Evolutionary conservation across 2,329 filamentous ascomycete species (phyloP).

Genomic region (Fusarium continuum): DNA sequence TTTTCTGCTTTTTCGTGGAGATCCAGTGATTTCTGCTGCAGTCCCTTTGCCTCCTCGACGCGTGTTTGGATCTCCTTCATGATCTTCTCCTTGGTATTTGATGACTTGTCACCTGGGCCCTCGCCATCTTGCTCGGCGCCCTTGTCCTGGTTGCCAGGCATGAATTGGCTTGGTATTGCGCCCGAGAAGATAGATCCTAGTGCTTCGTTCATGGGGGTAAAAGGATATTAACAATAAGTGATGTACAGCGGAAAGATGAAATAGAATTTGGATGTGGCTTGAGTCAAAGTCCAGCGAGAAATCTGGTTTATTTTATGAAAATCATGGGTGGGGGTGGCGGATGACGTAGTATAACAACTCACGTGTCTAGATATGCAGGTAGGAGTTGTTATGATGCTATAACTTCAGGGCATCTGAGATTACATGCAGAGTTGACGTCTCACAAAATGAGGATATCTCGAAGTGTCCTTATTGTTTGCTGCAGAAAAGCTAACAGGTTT

Average conservation of each 20-base stretch:
- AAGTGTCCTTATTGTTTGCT: rapidly evolving
- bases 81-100: constrained; percentile 23
- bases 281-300: background rate
- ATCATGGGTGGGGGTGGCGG: constrained; percentile 21
- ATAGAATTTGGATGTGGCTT: constrained; percentile 17
- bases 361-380: background rate
- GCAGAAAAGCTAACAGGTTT: no score
- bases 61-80: constrained; percentile 23
- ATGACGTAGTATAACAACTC: constrained; percentile 20
- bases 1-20: constrained; percentile 32
- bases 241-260: background rate
- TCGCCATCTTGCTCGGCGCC: constrained; percentile 5
- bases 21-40: constrained; percentile 26
- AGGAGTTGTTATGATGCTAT: constrained; percentile 16
- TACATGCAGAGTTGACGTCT: background rate
- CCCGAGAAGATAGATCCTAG: constrained; percentile 17
- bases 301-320: constrained; percentile 15
- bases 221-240: background rate
- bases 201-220: constrained; percentile 17
- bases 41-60: constrained; percentile 26
- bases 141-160: constrained; percentile 10
- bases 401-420: background rate
- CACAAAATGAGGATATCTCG: background rate
- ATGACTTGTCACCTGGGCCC: background rate
- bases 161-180: constrained; percentile 22